Evolutionary conservation across 2,329 filamentous ascomycete species (phyloP).

Genomic region (Teratosphaeria viscida): DNA sequence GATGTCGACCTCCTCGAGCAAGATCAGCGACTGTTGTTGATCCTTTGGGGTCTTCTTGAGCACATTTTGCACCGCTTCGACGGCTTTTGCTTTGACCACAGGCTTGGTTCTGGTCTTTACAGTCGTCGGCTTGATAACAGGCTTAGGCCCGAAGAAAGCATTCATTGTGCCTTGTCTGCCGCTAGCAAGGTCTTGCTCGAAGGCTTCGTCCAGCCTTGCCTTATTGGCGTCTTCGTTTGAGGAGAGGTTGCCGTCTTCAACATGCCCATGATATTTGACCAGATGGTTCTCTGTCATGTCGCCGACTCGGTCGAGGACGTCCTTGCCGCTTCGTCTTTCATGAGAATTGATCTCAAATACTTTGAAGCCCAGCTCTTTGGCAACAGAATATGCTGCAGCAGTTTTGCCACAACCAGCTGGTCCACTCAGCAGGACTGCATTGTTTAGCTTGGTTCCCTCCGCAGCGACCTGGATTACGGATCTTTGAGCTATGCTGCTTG

Average conservation of each 20-base stretch:
- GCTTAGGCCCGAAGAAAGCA: constrained; percentile 61
- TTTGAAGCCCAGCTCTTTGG: constrained; percentile 84
- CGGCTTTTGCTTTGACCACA: constrained; percentile 10
- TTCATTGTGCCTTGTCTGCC: constrained; percentile 70
- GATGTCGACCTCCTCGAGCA: constrained; percentile 88
- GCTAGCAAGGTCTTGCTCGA: constrained; percentile 50
- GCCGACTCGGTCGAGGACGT: constrained; percentile 82
- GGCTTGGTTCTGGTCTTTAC: constrained; percentile 15
- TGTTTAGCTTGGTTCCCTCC: constrained; percentile 43
- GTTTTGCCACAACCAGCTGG: constrained; percentile 89
- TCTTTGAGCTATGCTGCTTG: constrained; percentile 7
- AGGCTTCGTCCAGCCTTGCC: constrained; percentile 30
- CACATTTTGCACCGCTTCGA: constrained; percentile 16
- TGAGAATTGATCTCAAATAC: constrained; percentile 90
- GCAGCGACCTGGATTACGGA: constrained; percentile 33
- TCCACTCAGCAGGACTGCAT: constrained; percentile 79
- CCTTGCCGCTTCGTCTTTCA: constrained; percentile 73
- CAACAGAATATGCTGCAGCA: constrained; percentile 80
- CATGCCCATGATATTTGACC: constrained; percentile 46
- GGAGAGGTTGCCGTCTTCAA: constrained; percentile 13
- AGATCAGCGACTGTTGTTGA: constrained; percentile 88
- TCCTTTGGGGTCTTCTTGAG: constrained; percentile 27
- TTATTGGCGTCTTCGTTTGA: constrained; percentile 28
- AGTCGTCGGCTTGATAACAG: constrained; percentile 15
- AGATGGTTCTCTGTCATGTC: constrained; percentile 96